Conservation (phyloP, 2,329 filamentous ascomycete species). For the Sclerotinia borealis region DNA sequence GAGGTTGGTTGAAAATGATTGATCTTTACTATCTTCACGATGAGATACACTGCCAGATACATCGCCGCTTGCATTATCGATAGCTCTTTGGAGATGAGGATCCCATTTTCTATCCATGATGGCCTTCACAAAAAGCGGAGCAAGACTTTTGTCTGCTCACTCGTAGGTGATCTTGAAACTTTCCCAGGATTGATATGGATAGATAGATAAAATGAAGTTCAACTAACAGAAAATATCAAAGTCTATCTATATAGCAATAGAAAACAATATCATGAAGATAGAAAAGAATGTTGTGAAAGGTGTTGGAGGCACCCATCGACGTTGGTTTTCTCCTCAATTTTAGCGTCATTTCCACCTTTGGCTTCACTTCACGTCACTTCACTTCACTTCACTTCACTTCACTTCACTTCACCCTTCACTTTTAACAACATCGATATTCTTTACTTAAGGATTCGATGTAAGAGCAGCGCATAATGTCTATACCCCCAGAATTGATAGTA, state of each 20-base stretch:
- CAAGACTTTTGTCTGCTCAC: background rate
- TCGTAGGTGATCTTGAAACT: background rate
- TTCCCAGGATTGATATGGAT: background rate
- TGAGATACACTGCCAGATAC: background rate
- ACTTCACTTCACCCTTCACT: background rate
- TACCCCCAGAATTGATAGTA: background rate
- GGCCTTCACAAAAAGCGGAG: background rate
- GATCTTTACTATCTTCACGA: background rate
- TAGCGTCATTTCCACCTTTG: slow-evolving; percentile 1
- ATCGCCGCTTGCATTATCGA: slow-evolving; percentile 18
- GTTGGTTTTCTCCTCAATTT: background rate
- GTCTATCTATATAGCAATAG: background rate
- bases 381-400: background rate
- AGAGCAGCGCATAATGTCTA: background rate
- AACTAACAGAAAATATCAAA: background rate
- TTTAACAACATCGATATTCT: background rate
- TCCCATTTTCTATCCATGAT: slow-evolving; percentile 16
- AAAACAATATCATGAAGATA: background rate
- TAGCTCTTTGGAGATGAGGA: slow-evolving; percentile 23
- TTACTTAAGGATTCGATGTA: background rate
- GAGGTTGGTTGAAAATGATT: background rate
- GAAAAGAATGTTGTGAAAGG: background rate
- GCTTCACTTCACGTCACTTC: background rate
- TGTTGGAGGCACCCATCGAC: background rate
- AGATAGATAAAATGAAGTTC: background rate